Evolutionary conservation across 352 stramenopile genomes (phyloP).

Genomic region (Globisporangium cylindrosporum): DNA sequence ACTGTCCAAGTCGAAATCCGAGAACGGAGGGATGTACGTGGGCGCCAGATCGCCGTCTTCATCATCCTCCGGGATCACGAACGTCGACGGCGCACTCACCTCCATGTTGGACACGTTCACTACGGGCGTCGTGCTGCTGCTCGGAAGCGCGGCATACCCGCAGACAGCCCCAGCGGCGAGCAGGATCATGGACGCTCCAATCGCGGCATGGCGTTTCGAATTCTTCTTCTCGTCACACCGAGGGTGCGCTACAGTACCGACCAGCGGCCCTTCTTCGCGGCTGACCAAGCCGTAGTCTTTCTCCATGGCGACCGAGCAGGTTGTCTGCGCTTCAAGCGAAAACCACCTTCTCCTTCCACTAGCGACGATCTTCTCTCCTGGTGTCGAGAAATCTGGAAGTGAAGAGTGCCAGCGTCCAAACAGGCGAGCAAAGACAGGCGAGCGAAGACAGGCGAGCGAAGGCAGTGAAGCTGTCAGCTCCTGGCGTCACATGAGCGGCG

Average conservation of each 20-base stretch:
- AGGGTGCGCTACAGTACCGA: not conserved
- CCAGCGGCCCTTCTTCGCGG: conserved; percentile 12
- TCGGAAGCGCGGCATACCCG: conserved; percentile 13
- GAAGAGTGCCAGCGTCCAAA: not conserved
- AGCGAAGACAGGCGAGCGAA: not conserved
- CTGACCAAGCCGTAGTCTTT: conserved; percentile 12
- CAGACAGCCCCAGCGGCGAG: conserved; percentile 13
- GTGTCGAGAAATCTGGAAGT: conserved; percentile 14
- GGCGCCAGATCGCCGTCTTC: not conserved
- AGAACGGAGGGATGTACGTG: conserved; percentile 13
- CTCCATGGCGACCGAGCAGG: conserved; percentile 3
- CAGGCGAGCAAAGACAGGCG: not conserved
- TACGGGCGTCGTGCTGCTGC: not conserved
- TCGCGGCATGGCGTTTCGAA: conserved; percentile 6
- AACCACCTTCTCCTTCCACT: not conserved
- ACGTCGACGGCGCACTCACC: not conserved
- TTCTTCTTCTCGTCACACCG: conserved; percentile 8
- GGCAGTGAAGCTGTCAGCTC: not conserved
- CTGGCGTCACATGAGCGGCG: not conserved
- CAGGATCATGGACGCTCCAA: conserved; percentile 12
- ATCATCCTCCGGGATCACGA: conserved; percentile 4
- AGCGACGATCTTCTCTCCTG: conserved; percentile 1
- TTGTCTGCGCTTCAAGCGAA: not conserved
- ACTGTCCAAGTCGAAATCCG: conserved; percentile 12
- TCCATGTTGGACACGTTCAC: conserved; percentile 7